Evolutionary conservation across 192 early-diverging fungal genomes (phyloP), one percentile per base, ranked within the genome.

Genomic region (Coemansia sp.): DNA sequence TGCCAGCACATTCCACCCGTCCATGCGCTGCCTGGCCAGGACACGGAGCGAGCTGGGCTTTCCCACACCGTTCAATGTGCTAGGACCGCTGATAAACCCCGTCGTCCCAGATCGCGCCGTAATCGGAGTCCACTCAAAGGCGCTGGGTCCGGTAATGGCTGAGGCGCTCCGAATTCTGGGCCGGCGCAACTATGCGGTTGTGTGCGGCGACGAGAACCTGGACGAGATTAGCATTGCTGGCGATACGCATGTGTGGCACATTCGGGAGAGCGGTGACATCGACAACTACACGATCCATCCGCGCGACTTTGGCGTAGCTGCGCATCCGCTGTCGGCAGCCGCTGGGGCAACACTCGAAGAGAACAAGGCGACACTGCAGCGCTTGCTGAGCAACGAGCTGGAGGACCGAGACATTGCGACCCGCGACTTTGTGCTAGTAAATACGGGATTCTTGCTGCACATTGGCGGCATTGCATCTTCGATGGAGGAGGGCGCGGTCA

Each of bases 191-290:
- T 91, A 88, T 25, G 88, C 94, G 72, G 91, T 99, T 10, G 94
- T 99, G 21, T 88, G 90, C 76, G 94, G 96, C 9, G 85, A 67
- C 27, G 86, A 94, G 77, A 83, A 90, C 14, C 69, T 99, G 14
- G 96, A 99, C 56, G 96, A 90, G 78, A 88, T 98, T 51, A 87
- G 88, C 58, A 91, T 94, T 42, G 88, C 88, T 27, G 92, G 94
- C 32, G 58, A 81, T 35, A 92, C 96, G 37, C 81, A 85, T 30
- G 93, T 95, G 65, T 99, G 96, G 96, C 79, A 85, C 29, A 72
- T 95, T 27, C 69, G 78, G 19, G 72, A 64, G 7, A 52, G 77
- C 41, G 84, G 84, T 38, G 67, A 78, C 9, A 86, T 95, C 27
- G 77, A 56, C 1, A 74, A 84, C 37, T 76, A 81, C 36, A 81